Percentiles rank a stretch among this genome's conserved stretches.
Conservation (phyloP, 2,329 filamentous ascomycete genomes). For the Colletotrichum sp. region DNA sequence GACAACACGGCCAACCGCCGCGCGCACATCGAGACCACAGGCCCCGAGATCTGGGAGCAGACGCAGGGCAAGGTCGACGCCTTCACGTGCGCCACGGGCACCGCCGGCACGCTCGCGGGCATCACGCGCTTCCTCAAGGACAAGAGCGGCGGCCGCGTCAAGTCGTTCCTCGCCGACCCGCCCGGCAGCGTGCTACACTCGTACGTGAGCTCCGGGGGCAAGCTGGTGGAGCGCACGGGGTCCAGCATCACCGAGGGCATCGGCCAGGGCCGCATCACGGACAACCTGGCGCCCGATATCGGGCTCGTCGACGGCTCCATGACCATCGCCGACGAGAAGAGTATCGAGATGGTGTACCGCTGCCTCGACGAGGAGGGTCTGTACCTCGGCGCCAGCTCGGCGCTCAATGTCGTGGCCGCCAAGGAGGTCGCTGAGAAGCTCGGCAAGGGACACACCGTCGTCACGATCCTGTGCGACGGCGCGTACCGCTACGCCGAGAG, state of each 20-base stretch:
- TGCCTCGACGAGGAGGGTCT: slow-evolving; percentile 95
- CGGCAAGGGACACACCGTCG: slow-evolving; percentile 86
- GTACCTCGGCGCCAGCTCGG: slow-evolving; percentile 92
- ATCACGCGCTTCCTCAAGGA: slow-evolving; percentile 89
- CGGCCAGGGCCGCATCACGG: slow-evolving; percentile 94
- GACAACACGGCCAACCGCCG: slow-evolving; percentile 94
- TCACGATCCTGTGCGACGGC: slow-evolving; percentile 93
- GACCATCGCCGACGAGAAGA: slow-evolving; percentile 88
- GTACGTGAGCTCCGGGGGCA: slow-evolving; percentile 85
- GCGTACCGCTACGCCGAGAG: slow-evolving; percentile 97
- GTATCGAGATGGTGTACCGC: slow-evolving; percentile 96
- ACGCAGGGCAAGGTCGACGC: slow-evolving; percentile 86
- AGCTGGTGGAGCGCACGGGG: slow-evolving; percentile 79
- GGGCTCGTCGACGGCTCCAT: slow-evolving; percentile 83
- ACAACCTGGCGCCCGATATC: slow-evolving; percentile 88
- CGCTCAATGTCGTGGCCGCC: slow-evolving; percentile 93
- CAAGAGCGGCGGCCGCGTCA: slow-evolving; percentile 75
- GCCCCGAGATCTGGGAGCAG: slow-evolving; percentile 96
- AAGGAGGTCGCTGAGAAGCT: slow-evolving; percentile 92
- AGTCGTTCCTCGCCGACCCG: slow-evolving; percentile 90
- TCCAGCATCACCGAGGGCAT: slow-evolving; percentile 97
- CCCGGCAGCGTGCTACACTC: slow-evolving; percentile 92
- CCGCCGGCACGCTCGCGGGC: slow-evolving; percentile 88
- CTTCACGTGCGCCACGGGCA: slow-evolving; percentile 95
- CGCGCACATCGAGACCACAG: slow-evolving; percentile 95